These are phyloP conservation scores for Fraxinus greggii DNA, from an alignment of 305 asterid species.

Conservation along the genomic window DNA sequence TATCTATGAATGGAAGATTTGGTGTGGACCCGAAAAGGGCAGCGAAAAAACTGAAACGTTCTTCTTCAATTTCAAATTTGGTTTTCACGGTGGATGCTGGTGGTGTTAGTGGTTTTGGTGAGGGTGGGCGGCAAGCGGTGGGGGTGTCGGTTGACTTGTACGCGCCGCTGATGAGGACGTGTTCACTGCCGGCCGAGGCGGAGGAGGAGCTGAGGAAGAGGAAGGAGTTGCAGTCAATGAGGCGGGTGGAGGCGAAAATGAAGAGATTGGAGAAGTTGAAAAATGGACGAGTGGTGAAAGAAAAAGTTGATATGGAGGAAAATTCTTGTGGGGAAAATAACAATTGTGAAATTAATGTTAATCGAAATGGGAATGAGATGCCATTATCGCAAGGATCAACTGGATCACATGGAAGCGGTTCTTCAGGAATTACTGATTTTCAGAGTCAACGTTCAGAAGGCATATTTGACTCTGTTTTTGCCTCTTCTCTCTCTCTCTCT, in stretches of 20 bases:
- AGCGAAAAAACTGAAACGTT: slow-evolving; percentile 30
- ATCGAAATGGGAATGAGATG: slow-evolving; percentile 10
- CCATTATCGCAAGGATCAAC: slow-evolving; percentile 32
- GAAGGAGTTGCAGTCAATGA: slow-evolving; percentile 41
- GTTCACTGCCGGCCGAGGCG: slow-evolving; percentile 40
- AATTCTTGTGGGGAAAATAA: slow-evolving; percentile 25
- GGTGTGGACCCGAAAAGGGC: slow-evolving; percentile 49
- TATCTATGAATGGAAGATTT: slow-evolving; percentile 57
- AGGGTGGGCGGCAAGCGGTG: slow-evolving; percentile 9
- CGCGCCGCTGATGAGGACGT: slow-evolving; percentile 45
- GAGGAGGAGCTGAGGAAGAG: slow-evolving; percentile 42
- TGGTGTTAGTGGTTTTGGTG: not conserved
- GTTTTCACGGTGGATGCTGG: not conserved
- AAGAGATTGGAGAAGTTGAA: slow-evolving; percentile 50
- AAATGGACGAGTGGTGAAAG: slow-evolving; percentile 39
- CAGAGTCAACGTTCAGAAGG: slow-evolving; percentile 35
- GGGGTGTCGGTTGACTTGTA: slow-evolving; percentile 13
- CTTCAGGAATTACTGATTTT: slow-evolving; percentile 5
- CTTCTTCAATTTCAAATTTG: slow-evolving; percentile 38
- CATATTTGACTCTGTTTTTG: slow-evolving; percentile 3
- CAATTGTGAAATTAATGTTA: slow-evolving; percentile 6
- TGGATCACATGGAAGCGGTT: slow-evolving; percentile 17
- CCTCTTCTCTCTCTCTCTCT: too few species aligned
- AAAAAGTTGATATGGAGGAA: slow-evolving; percentile 36
- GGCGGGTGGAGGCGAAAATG: slow-evolving; percentile 43